Base-by-base conservation (phyloP, 2,329 filamentous ascomycete genomes). In the Monosporascus cannonballus region DNA sequence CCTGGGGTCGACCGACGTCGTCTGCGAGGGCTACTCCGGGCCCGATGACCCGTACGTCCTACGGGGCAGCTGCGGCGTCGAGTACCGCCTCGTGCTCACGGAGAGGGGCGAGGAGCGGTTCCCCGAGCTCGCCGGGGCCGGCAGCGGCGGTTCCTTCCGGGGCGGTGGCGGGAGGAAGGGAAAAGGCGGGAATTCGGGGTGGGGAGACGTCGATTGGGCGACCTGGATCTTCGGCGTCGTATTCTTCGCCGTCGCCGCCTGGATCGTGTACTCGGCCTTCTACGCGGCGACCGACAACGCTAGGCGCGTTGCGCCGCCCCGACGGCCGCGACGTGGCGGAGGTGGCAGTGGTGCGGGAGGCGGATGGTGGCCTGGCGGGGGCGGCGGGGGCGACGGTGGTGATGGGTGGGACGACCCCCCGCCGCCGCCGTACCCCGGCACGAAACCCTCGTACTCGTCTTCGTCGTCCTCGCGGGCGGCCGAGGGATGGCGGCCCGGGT, bases 41-140 rank as follows among this genome's bases (percentile, higher is more conserved):
- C 72, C 86, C 1, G 83, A 93, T 47, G 94, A 97, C 68, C 83
- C 84, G 0, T 95, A 90, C 69, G 81, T 97, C n/a, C 73, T 97
- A 51, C 91, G 89, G 64, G 94, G 94, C 22, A 94, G 89, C 69
- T 97, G 93, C 71, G 94, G 88, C 15, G 92, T 96, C 24, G 90
- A 96, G 71, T 97, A 97, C 70, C 79, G 86, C 15, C 71, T 97
- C 6, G 69, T 87, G 0, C 74, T 97, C 50, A 97, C 92, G 1
- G 83, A 86, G 11, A 76, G 79, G 56, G 94, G 94, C 3, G 84
- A 92, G 71, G 71, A 79, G 61, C 82, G 78, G 60, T 92, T 87
- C 67, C 89, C 87, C 1, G 67, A 79, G 38, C 64, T 82, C 41
- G 72, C 69, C 25, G 71, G 62, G 8, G 39, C 49, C n/a, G 30